Conservation (phyloP, 2,329 filamentous ascomycete genomes). For the Colletotrichum sp. region DNA sequence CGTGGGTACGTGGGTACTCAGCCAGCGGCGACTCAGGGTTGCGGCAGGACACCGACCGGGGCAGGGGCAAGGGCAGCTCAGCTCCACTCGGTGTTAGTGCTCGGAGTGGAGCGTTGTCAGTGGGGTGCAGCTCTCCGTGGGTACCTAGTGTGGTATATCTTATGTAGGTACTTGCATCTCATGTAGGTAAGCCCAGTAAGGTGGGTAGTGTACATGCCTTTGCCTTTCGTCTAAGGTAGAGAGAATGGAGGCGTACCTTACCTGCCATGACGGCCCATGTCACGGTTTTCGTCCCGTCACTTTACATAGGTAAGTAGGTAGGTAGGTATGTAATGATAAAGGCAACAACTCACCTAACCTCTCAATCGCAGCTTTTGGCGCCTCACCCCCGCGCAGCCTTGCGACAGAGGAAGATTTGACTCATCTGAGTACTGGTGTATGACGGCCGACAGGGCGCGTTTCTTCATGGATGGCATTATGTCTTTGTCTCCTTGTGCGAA, state of each 20-base stretch:
- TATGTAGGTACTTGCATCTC: not conserved
- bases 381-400: not conserved
- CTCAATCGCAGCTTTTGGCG: not conserved
- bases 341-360: not conserved
- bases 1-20: not conserved
- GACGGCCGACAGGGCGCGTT: not conserved
- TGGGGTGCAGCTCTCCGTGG: not conserved
- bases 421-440: not conserved
- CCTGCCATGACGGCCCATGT: not conserved
- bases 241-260: not conserved
- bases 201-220: not conserved
- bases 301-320: no score
- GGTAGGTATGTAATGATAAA: not conserved
- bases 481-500: not conserved
- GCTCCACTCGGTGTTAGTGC: not conserved
- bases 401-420: not conserved
- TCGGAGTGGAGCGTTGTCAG: not conserved
- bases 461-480: not conserved
- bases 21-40: constrained; percentile 11
- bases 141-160: not conserved
- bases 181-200: not conserved
- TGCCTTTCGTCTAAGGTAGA: not conserved
- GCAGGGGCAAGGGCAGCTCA: not conserved
- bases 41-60: not conserved
- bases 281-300: not conserved